phyloP scores from a whole-genome alignment of 495 filamentous ascomycete genomes.

The Corynascus novoguineensis region DNA sequence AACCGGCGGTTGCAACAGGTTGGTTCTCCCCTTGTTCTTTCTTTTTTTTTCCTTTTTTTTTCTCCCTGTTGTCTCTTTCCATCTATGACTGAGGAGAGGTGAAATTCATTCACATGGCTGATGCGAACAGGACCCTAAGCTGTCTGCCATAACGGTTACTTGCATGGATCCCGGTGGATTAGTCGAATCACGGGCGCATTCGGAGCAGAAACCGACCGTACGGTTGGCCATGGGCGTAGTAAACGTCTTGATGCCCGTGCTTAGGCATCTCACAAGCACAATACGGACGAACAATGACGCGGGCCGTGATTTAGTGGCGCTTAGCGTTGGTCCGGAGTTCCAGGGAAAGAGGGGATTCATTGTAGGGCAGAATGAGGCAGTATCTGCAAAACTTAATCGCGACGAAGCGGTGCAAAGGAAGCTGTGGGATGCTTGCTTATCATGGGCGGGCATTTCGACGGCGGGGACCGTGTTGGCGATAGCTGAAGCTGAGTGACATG shows the following conservation, averaged over 20 bases:
- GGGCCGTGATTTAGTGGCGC: background rate
- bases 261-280: background rate
- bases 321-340: background rate
- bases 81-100: background rate
- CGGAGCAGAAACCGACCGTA: background rate
- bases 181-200: background rate
- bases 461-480: background rate
- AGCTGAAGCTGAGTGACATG: background rate
- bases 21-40: no score
- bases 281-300: background rate
- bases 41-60: no score
- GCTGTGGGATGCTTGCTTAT: background rate
- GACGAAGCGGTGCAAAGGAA: background rate
- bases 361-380: background rate
- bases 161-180: background rate
- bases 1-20: background rate
- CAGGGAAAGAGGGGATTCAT: background rate
- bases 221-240: background rate
- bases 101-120: background rate
- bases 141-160: background rate
- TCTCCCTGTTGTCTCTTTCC: no score
- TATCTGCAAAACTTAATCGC: background rate
- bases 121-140: background rate
- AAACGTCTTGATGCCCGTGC: background rate
- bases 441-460: background rate